These are phyloP conservation scores for Penicillium sp. DNA, from an alignment of 2,329 filamentous ascomycete genomes.

Conservation along the genomic window DNA sequence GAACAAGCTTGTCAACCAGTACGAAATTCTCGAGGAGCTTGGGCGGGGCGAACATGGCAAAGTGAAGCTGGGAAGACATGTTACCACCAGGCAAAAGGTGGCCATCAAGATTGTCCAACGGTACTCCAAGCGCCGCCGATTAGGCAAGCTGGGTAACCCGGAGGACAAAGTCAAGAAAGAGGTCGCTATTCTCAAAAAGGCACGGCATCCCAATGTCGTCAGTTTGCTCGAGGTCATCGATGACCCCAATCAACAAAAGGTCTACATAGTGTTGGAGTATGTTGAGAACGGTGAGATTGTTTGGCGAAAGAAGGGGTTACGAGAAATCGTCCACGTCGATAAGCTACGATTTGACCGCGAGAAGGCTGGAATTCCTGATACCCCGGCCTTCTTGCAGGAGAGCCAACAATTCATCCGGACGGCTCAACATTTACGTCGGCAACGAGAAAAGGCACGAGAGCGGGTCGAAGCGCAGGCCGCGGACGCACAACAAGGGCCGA, in stretches of 20 bases:
- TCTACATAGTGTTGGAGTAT: constrained; percentile 96
- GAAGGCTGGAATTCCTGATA: constrained; percentile 75
- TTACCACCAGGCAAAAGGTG: constrained; percentile 72
- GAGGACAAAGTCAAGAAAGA: constrained; percentile 82
- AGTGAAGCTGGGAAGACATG: constrained; percentile 87
- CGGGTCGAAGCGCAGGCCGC: constrained; percentile 60
- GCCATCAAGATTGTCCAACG: constrained; percentile 98
- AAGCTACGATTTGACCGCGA: constrained; percentile 70
- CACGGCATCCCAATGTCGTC: constrained; percentile 94
- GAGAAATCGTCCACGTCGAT: constrained; percentile 79
- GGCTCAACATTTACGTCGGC: constrained; percentile 35
- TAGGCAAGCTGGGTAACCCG: constrained; percentile 71
- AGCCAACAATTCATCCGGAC: constrained; percentile 42
- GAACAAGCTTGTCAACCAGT: constrained; percentile 95
- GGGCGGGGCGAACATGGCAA: constrained; percentile 96
- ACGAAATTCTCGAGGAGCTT: constrained; percentile 94
- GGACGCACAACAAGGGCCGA: constrained; percentile 49
- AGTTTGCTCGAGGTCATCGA: constrained; percentile 95
- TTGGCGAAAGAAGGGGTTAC: constrained; percentile 86
- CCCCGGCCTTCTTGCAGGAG: constrained; percentile 51
- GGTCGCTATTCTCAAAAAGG: constrained; percentile 97
- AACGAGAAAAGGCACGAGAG: constrained; percentile 59
- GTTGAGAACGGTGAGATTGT: constrained; percentile 91
- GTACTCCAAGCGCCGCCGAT: constrained; percentile 85
- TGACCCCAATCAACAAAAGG: constrained; percentile 92